These are phyloP conservation scores for Podila clonocystis DNA, from an alignment of 192 early-diverging fungal genomes.

Conservation along the genomic window DNA sequence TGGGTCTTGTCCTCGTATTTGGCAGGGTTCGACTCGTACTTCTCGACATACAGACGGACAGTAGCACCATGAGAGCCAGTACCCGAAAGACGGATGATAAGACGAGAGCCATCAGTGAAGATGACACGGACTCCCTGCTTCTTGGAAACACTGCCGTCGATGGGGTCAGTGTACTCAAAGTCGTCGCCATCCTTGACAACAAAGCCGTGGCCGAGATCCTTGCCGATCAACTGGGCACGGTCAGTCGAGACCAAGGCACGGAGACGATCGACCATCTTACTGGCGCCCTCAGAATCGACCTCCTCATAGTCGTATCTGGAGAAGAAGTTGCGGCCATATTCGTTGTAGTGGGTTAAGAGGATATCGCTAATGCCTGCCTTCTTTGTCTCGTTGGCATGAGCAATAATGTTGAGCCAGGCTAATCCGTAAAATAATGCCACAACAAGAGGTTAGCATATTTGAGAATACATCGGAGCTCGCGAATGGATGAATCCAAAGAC, in stretches of 20 bases:
- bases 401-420: slow-evolving; percentile 97
- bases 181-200: slow-evolving; percentile 80
- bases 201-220: slow-evolving; percentile 70
- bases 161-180: slow-evolving; percentile 95
- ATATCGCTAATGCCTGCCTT: slow-evolving; percentile 79
- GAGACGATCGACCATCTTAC: slow-evolving; percentile 81
- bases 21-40: slow-evolving; percentile 72
- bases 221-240: slow-evolving; percentile 64
- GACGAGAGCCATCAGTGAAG: slow-evolving; percentile 91
- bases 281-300: slow-evolving; percentile 82
- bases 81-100: slow-evolving; percentile 92
- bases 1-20: slow-evolving; percentile 79
- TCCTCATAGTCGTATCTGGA: slow-evolving; percentile 98
- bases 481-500: background rate
- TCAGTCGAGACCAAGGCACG: slow-evolving; percentile 60
- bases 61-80: slow-evolving; percentile 97
- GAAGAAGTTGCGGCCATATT: slow-evolving; percentile 98
- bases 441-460: background rate
- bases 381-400: slow-evolving; percentile 70
- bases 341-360: slow-evolving; percentile 79
- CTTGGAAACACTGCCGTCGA: slow-evolving; percentile 85
- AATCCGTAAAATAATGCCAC: background rate
- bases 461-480: background rate
- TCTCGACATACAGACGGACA: slow-evolving; percentile 95
- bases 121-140: slow-evolving; percentile 93